Evolutionary conservation across 2,329 filamentous ascomycete species (phyloP), one percentile per base, ranked within the genome.

Genomic region (Diaporthe australafricana): DNA sequence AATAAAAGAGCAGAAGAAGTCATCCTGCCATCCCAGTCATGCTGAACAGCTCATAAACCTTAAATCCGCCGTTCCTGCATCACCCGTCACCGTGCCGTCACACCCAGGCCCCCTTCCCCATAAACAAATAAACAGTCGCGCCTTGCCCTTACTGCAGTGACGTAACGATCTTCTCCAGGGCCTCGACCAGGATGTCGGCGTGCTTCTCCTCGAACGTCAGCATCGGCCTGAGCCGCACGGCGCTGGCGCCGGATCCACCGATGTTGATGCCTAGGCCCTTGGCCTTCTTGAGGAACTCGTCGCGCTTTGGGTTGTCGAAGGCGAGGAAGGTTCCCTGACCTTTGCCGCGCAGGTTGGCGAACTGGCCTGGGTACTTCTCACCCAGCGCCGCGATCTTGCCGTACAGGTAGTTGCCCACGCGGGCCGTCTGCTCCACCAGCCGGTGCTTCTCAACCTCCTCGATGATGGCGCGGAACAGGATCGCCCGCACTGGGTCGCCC

Each of bases 301-400:
- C 94, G 72, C 95, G 88, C 77, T 90, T 86, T 70, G 93, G 94
- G 79, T 89, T 93, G 82, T 98, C 95, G 87, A 95, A 98, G 65
- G 95, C 95, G 79, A 98, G 94, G 82, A 97, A 98, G 12, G 95
- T 98, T 76, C 95, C 95, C 84, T 93, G 92, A 63, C 92, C 93
- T 86, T 97, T 94, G 68, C 95, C 95, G 78, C 95, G 90, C 73
- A 98, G 88, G 85, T 97, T 96, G 80, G 90, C 84, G 82, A 98
- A 92, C 81, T 96, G 89, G 45, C 87, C 87, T 1, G 95, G 95
- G 81, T 94, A 96, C 81, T 90, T 88, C 78, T 87, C 79, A 42
- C 90, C 88, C 53, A 98, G 87, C 47, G 80, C 83, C 83, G 93
- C 88, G 63, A 98, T 87, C 72, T 91, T 90, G 72, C 81, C 83